Evolutionary conservation across 2,329 filamentous ascomycete genomes (phyloP), one percentile per base, ranked within the genome.

Genomic region (Pochonia chlamydosporia): DNA sequence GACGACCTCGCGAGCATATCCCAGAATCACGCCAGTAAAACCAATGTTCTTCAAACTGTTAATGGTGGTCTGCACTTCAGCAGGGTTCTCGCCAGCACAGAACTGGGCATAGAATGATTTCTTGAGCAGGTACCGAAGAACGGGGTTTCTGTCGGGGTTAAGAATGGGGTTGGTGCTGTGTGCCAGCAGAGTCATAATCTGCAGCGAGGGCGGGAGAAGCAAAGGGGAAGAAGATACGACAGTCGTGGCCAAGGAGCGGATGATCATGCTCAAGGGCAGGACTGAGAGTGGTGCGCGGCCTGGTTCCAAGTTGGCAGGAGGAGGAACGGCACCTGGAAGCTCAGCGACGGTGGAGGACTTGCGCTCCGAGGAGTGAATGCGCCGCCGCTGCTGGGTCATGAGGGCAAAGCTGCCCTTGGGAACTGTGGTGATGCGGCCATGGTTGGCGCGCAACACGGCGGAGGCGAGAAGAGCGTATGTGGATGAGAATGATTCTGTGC

Each of bases 21-120:
- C 84, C 40, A 96, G 74, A 47, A 96, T 89, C 5, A 95, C 87
- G 11, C 90, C 91, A 21, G 79, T 80, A 61, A 89, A 95, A 2
- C 91, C 91, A 39, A 92, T 81, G 26, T 72, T 65, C 64, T 89
- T 87, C 9, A 95, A 73, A 2, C 75, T 71, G 2, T 74, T 61
- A 25, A 89, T 79, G 0, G 85, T 90, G 25, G 63, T 67, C 36
- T 73, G 71, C 2, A 95, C 85, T 65, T 96, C 87, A 2, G 63
- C 58, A 0, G 77, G 73, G 42, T 79, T 85, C 66, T 90, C 86
- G 24, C 91, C 91, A 0, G 88, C 89, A 65, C 91, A 96, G 66
- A 95, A 96, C 59, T 96, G 91, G 21, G 83, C 82, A 63, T 96
- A 96, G 58, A 96, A 90, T 0, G 89, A 95, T 61, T 83, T 79